Evolutionary conservation across 352 stramenopile genomes (phyloP).

Genomic region (Phytophthora kernoviae): DNA sequence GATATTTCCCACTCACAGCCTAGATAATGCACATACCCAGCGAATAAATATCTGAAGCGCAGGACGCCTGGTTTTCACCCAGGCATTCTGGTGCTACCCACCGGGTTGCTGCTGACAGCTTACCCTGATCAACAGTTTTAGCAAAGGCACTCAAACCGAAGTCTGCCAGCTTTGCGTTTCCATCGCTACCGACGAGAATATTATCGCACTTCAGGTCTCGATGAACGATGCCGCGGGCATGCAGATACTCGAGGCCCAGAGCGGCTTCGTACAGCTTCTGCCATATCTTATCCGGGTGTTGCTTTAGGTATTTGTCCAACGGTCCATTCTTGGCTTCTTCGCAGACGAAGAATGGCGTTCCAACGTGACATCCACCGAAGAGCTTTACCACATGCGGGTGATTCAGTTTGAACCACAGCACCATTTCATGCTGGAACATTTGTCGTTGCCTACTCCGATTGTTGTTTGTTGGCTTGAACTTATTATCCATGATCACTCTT

Average conservation of each 20-base stretch:
- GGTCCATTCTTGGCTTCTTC: slow-evolving; percentile 31
- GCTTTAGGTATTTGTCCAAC: slow-evolving; percentile 28
- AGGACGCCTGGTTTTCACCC: neutral
- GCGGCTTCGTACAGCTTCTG: slow-evolving; percentile 38
- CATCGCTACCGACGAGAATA: slow-evolving; percentile 68
- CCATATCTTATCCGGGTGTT: slow-evolving; percentile 11
- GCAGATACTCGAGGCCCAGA: slow-evolving; percentile 61
- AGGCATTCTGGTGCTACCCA: slow-evolving; percentile 17
- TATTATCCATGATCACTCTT: neutral
- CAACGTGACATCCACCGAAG: slow-evolving; percentile 39
- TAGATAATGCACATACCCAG: slow-evolving; percentile 25
- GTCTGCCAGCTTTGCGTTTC: slow-evolving; percentile 38
- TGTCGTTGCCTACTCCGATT: neutral
- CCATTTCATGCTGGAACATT: slow-evolving; percentile 23
- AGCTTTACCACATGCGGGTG: slow-evolving; percentile 45
- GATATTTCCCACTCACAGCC: slow-evolving; percentile 9
- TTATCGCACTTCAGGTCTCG: slow-evolving; percentile 88
- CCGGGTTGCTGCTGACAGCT: neutral
- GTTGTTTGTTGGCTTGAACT: neutral
- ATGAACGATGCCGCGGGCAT: slow-evolving; percentile 65
- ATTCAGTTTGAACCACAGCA: slow-evolving; percentile 37
- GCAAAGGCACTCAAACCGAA: slow-evolving; percentile 36
- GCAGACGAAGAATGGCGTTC: slow-evolving; percentile 30
- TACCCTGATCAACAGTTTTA: neutral
- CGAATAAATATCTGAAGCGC: slow-evolving; percentile 16